A percentile compares a stretch with the other conserved stretches of the same genome.
phyloP scores from a whole-genome alignment of 768 basidiomycete species.

The Dioszegia crocea region DNA sequence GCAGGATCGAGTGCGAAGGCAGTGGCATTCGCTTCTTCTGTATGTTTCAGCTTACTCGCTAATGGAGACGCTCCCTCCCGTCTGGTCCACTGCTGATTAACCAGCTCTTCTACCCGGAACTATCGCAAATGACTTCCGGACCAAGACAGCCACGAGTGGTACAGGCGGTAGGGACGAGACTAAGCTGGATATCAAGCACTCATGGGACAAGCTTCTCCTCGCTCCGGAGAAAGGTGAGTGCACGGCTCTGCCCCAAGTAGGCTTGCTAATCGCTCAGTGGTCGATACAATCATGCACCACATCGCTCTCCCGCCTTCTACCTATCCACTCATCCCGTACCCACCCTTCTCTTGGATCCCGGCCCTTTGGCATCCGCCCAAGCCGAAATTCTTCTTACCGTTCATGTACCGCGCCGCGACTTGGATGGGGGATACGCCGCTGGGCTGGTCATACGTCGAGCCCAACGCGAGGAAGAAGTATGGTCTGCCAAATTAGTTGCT shows the following conservation, averaged over 20 bases:
- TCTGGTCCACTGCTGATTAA: background rate
- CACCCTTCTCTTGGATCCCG: slow-evolving; percentile 30
- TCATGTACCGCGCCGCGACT: slow-evolving; percentile 24
- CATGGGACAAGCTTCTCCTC: slow-evolving; percentile 31
- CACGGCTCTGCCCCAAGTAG: too few relatives aligned
- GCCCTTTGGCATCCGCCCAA: slow-evolving; percentile 23
- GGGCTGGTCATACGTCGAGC: slow-evolving; percentile 35
- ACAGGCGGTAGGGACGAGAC: slow-evolving; percentile 40
- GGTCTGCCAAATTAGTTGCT: slow-evolving; percentile 18
- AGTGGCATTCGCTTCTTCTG: slow-evolving; percentile 46
- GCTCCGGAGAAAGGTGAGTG: slow-evolving; percentile 28
- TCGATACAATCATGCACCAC: slow-evolving; percentile 31
- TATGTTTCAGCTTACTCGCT: slow-evolving; percentile 23
- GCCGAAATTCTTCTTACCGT: slow-evolving; percentile 27
- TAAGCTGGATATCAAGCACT: slow-evolving; percentile 26
- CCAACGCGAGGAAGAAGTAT: slow-evolving; percentile 39
- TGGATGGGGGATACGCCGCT: slow-evolving; percentile 30
- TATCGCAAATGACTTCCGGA: slow-evolving; percentile 46
- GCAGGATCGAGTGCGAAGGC: slow-evolving; percentile 43
- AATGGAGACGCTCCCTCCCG: background rate
- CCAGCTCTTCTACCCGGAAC: slow-evolving; percentile 46
- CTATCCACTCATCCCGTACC: slow-evolving; percentile 33
- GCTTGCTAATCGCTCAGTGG: slow-evolving; percentile 16
- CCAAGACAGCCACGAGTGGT: slow-evolving; percentile 27
- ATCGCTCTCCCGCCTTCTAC: slow-evolving; percentile 31